phyloP scores from a whole-genome alignment of 805 yeast genomes.

The Isabelozyma pseudorhagii region DNA sequence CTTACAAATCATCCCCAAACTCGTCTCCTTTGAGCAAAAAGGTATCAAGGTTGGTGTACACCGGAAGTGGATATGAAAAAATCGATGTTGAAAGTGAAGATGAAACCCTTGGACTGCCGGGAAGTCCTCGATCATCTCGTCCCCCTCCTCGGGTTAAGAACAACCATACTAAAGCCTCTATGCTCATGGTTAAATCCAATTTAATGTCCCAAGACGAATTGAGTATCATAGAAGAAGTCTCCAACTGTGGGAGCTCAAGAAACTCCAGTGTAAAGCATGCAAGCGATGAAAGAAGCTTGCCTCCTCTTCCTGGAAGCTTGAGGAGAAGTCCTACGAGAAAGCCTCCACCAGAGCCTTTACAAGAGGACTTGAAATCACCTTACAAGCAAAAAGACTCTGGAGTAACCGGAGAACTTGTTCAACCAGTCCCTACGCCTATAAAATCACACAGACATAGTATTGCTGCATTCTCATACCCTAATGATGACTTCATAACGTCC shows the following conservation, averaged over 20 bases:
- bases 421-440: neutral
- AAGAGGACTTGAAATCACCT: neutral
- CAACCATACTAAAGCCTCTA: constrained; percentile 25
- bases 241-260: constrained; percentile 27
- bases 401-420: neutral
- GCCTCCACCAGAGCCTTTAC: constrained; percentile 8
- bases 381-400: neutral
- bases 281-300: constrained; percentile 1
- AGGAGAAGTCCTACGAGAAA: constrained; percentile 3
- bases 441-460: neutral
- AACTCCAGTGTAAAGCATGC: constrained; percentile 20
- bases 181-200: constrained; percentile 14
- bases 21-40: constrained; percentile 12
- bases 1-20: neutral
- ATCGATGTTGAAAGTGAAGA: constrained; percentile 7
- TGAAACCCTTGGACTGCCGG: neutral
- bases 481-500: neutral
- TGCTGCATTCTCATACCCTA: neutral
- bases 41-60: constrained; percentile 24
- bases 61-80: constrained; percentile 35
- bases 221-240: constrained; percentile 41
- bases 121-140: neutral
- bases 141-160: constrained; percentile 24
- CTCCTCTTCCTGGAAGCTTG: constrained; percentile 3
- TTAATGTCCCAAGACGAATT: constrained; percentile 30